Conservation (phyloP, 129 eudicot species). For the Flaveria ramosissima region DNA sequence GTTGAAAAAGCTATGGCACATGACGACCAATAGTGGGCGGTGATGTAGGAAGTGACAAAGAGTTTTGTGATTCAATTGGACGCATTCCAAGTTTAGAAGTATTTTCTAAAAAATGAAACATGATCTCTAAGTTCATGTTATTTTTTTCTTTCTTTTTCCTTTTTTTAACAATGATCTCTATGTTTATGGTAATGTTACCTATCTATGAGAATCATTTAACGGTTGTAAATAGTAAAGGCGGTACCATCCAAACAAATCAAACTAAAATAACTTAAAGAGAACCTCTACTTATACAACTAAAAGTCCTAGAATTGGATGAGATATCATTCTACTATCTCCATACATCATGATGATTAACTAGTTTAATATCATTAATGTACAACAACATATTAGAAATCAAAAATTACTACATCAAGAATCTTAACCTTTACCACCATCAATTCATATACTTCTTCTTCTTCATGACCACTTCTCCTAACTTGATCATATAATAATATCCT, state of each 20-base stretch:
- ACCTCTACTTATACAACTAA: background rate
- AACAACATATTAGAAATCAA: background rate
- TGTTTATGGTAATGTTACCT: too few species aligned
- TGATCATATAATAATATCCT: slow-evolving; percentile 8
- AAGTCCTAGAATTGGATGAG: background rate
- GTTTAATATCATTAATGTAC: background rate
- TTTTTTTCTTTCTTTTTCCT: too few species aligned
- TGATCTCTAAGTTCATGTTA: too few species aligned
- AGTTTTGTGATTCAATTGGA: too few species aligned
- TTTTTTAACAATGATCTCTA: too few species aligned
- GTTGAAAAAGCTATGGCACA: too few species aligned
- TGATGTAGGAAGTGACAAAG: too few species aligned
- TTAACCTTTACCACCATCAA: background rate
- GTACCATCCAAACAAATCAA: background rate
- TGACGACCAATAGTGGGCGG: too few species aligned
- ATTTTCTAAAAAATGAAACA: too few species aligned
- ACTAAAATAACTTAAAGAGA: background rate
- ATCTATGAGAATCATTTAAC: too few species aligned
- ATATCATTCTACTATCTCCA: background rate
- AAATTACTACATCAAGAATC: background rate
- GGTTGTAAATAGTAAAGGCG: background rate
- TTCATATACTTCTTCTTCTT: background rate
- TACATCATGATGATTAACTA: slow-evolving; percentile 2
- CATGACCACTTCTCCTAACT: background rate
- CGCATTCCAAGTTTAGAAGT: too few species aligned